These are phyloP conservation scores for Fusarium sp. DNA, from an alignment of 2,329 filamentous ascomycete species.

Conservation along the genomic window DNA sequence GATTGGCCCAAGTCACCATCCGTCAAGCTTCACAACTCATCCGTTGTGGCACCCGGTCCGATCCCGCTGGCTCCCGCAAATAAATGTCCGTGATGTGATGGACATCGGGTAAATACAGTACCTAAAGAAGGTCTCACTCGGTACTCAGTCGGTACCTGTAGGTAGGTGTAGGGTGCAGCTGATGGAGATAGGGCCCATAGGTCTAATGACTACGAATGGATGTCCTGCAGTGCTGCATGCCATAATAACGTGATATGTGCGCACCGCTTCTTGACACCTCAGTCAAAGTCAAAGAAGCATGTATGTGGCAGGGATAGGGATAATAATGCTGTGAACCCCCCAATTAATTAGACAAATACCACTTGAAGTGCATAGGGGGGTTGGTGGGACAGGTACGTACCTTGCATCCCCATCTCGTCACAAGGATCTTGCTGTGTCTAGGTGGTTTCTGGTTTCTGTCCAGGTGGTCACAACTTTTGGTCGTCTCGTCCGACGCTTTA, in stretches of 20 bases:
- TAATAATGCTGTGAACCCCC: slow-evolving; percentile 1
- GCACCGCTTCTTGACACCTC: slow-evolving; percentile 28
- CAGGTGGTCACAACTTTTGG: slow-evolving; percentile 49
- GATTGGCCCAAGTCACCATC: slow-evolving; percentile 26
- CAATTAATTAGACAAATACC: slow-evolving; percentile 18
- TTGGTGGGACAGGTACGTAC: slow-evolving; percentile 42
- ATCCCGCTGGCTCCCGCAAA: slow-evolving; percentile 24
- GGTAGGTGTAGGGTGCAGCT: too few relatives aligned
- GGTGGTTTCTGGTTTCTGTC: slow-evolving; percentile 33
- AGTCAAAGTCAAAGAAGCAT: slow-evolving; percentile 17
- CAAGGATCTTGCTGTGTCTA: slow-evolving; percentile 39
- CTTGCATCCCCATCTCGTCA: slow-evolving; percentile 33
- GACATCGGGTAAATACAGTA: background rate
- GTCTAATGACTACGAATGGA: too few relatives aligned
- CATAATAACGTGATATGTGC: slow-evolving; percentile 11
- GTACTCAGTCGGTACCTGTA: too few relatives aligned
- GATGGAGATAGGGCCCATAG: too few relatives aligned
- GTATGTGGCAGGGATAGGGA: slow-evolving; percentile 28
- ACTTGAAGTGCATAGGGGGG: slow-evolving; percentile 23
- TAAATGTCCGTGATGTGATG: background rate
- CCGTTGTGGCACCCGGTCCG: slow-evolving; percentile 28
- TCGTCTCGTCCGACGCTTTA: slow-evolving; percentile 42
- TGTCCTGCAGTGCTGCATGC: slow-evolving; percentile 7
- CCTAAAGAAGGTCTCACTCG: too few relatives aligned
- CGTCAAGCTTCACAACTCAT: slow-evolving; percentile 37